Percentiles rank a stretch among this genome's conserved stretches.
Evolutionary conservation across 2,329 filamentous ascomycete species (phyloP).

Genomic region (Alternaria brassicae): DNA sequence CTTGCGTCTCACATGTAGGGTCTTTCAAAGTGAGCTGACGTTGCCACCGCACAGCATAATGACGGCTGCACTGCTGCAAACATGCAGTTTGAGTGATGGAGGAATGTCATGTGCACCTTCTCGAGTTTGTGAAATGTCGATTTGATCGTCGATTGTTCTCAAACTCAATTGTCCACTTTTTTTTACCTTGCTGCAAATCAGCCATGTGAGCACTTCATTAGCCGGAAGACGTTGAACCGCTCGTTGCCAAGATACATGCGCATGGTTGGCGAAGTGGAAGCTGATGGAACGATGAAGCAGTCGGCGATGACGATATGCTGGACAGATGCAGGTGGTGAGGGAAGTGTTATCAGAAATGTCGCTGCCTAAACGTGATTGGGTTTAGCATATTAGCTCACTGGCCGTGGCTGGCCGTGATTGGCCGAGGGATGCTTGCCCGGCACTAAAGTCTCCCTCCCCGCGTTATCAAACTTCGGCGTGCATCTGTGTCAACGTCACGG

Average conservation of each 20-base stretch:
- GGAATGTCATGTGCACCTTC: no score
- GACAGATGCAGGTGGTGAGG: neutral
- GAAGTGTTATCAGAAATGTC: neutral
- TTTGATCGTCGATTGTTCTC: neutral
- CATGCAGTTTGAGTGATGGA: neutral
- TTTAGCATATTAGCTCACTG: neutral
- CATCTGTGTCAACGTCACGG: slow-evolving; percentile 1
- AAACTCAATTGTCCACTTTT: neutral
- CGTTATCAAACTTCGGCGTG: neutral
- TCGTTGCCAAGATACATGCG: neutral
- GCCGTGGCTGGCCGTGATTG: neutral
- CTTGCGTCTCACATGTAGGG: neutral
- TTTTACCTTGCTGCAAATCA: neutral
- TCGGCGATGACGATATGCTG: neutral
- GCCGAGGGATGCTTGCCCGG: neutral
- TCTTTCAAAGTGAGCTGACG: neutral
- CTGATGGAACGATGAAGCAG: neutral
- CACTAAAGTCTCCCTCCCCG: neutral
- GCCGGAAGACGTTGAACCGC: neutral
- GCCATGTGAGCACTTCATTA: neutral
- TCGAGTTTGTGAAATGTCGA: neutral
- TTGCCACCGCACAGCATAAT: neutral
- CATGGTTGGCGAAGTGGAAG: neutral
- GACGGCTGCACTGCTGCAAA: neutral
- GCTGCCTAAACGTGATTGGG: neutral